Evolutionary conservation across 139 green algal genomes (phyloP), one percentile per base, ranked within the genome.

Genomic region (Micractinium conductrix): DNA sequence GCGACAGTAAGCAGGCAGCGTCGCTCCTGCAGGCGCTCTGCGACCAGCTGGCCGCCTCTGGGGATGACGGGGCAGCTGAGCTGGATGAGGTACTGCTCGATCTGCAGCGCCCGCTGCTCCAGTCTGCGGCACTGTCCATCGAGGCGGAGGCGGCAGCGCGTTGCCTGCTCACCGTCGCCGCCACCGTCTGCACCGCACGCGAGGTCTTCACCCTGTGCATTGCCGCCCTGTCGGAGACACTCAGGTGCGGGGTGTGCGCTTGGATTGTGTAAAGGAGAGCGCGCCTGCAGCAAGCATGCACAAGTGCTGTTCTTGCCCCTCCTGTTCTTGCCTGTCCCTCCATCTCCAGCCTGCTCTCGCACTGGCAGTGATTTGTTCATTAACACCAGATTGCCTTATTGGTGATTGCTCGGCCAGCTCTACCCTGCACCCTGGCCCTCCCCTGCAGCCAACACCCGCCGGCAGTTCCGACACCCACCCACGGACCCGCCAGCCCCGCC

Each of bases 151-250:
- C 40, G 26, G 38, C 42, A 19, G 58, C 68, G 28, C 38, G 55
- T 19, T 38, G 0, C 21, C 9, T 82, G 21, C 38, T 82, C 26
- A 38, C 63, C 2, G 50, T 26, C 17, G 45, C 58, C 2, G 45
- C 69, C 5, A 12, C 19, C 24, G 63, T 45, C 4, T 87, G 83
- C 75, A 76, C 63, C 6, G 68, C 83, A 30, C 74, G 83, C 5
- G 83, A 87, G 33, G 58, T 87, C 3, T 87, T 84, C 73, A 78
- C 83, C 0, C 63, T 82, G 1, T 71, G 76, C 58, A 82, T 82
- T 37, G 76, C 76, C 14, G 22, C 45, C 10, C 73, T 86, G 44
- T 30, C 58, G 4, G 63, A 65, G 22, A 8, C 72, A 14, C 26
- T 86, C n/a, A 72, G 65, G 79, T 70, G 24, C 33, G 73, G 0